A percentile compares a stretch with the other conserved stretches of the same genome.
These are phyloP conservation scores for Senna tora DNA, from an alignment of 306 rosid species.

Conservation along the genomic window DNA sequence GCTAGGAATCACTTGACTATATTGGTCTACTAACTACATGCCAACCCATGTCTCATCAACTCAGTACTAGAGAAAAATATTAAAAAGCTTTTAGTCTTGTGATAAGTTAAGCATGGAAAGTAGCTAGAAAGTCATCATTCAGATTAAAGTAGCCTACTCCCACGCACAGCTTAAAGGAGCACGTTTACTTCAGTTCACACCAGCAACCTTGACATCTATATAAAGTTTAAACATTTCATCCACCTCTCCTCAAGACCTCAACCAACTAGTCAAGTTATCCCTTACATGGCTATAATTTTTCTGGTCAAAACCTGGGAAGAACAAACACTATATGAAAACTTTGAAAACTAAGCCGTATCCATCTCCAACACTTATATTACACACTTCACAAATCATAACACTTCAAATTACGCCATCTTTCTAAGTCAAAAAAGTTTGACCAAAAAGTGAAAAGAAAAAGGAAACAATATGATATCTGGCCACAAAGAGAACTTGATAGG, in stretches of 20 bases:
- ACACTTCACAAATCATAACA: not conserved
- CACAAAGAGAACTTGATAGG: not conserved
- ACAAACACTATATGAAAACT: too few relatives aligned
- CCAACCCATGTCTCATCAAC: not conserved
- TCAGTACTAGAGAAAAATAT: not conserved
- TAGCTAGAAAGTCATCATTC: not conserved
- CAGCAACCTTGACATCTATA: not conserved
- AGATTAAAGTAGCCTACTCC: not conserved
- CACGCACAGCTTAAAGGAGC: not conserved
- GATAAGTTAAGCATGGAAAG: not conserved
- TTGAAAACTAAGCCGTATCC: not conserved
- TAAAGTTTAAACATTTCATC: not conserved
- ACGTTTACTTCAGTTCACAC: not conserved
- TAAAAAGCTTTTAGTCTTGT: not conserved
- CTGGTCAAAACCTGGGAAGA: not conserved
- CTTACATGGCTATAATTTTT: not conserved
- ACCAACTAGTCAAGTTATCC: not conserved
- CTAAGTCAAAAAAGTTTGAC: not conserved
- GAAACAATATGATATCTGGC: not conserved
- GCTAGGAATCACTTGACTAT: not conserved
- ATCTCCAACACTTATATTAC: not conserved
- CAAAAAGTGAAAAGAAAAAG: not conserved
- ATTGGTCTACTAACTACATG: not conserved
- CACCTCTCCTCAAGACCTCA: not conserved
- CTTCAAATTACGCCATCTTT: not conserved